Evolutionary conservation across 805 yeast species (phyloP).

Genomic region (Wickerhamiella musiphila): DNA sequence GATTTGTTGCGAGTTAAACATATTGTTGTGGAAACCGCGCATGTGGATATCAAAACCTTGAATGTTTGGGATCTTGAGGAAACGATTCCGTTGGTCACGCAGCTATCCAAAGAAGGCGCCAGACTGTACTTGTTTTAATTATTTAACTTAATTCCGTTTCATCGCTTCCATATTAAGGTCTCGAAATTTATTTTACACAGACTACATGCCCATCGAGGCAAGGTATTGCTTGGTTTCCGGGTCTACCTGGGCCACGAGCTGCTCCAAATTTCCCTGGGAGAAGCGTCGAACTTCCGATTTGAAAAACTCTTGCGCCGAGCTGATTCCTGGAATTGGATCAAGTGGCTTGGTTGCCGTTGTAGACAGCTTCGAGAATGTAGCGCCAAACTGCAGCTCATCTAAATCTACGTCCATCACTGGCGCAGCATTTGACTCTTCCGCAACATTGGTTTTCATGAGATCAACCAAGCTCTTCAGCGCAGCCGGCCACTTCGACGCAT

Average conservation of each 20-base stretch:
- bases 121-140: conserved; percentile 35
- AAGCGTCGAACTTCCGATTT: too few species aligned
- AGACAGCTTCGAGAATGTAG: conserved; percentile 59
- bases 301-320: conserved; percentile 16
- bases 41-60: conserved; percentile 42
- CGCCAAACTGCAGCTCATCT: conserved; percentile 74
- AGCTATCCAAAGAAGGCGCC: conserved; percentile 22
- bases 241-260: conserved; percentile 9
- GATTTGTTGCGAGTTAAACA: conserved; percentile 31
- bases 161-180: too few species aligned
- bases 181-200: not conserved
- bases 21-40: conserved; percentile 42
- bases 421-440: conserved; percentile 20
- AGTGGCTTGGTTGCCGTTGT: conserved; percentile 41
- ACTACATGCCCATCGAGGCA: conserved; percentile 5
- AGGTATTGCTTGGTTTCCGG: conserved; percentile 8
- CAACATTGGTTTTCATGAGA: conserved; percentile 27
- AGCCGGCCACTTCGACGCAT: conserved; percentile 26
- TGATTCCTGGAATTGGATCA: conserved; percentile 52
- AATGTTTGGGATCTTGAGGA: conserved; percentile 37
- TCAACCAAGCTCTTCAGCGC: conserved; percentile 30
- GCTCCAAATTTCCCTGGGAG: too few species aligned
- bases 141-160: not conserved
- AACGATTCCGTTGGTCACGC: conserved; percentile 14
- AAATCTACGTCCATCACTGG: conserved; percentile 30